Evolutionary conservation across 495 filamentous ascomycete species (phyloP), one percentile per base, ranked within the genome.

Genomic region (Lepidopterella palustris): DNA sequence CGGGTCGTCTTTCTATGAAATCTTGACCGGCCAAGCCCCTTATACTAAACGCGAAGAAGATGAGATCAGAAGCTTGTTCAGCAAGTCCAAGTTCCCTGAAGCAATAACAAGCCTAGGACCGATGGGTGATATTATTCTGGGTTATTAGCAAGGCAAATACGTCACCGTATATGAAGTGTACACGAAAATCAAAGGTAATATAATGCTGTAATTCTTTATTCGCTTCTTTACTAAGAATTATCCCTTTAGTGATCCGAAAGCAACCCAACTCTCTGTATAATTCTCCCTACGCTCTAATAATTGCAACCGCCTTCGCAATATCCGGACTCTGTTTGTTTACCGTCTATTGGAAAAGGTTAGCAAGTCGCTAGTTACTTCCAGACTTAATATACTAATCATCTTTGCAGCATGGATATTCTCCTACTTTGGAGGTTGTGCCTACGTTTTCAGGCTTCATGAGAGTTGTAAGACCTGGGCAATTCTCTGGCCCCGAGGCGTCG

Each of bases 1-100:
- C 21, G 50, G 50, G 5, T 53, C 50, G 15, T 23, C 50, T 31
- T 26, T 53, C 50, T 53, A 53, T 29, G 50, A 31, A 31, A 18
- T 53, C 20, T 25, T 24, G 50, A 18, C 27, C 9, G 50, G 50
- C 27, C 9, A 53, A 31, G 26, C 50, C 27, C 50, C 50, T 18
- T 53, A 26, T 31, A 11, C 18, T 31, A 20, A 10, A 18, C 21
- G 15, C 50, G 26, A 31, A 24, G 50, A 53, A 23, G 21, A 53
- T 24, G 50, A 53, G 50, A 53, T 53, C 27, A 35, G 31, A 35
- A 35, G 31, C 31, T 35, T 35, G 31, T 35, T 35, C 31, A 35
- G 31, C 31, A 15, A 35, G 31, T 35, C 31, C 31, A 35, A 35
- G 31, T 35, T 35, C 31, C 31, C 31, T 35, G 31, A 35, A 35